Evolutionary conservation across 2,329 filamentous ascomycete species (phyloP), one percentile per base, ranked within the genome.

Genomic region (Cladosporium sp.): DNA sequence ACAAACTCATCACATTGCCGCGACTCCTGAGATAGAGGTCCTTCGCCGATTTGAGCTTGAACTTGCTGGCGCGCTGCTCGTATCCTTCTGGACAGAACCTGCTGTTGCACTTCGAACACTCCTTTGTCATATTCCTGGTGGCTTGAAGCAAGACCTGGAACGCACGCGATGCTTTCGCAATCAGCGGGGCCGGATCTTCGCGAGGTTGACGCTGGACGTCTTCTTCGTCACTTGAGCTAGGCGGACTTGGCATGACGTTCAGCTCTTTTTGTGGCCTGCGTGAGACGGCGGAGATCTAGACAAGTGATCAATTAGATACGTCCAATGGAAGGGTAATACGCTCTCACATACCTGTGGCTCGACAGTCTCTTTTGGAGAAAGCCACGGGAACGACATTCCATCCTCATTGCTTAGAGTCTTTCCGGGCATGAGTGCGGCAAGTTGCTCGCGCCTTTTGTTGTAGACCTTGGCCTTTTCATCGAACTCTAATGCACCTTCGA

Each of bases 381-480:
- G 67, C 7, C 34, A 55, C 10, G 71, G 72, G 38, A 67, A 73
- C 28, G 55, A 18, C 28, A 26, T 62, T 3, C 64, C 68, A 54
- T 74, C 72, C 18, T 69, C 68, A 11, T 67, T 66, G 59, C 70
- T 71, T 21, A 74, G 64, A 15, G 58, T n/a, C 12, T 69, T 67
- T 30, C 55, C 65, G 15, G 63, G 59, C 71, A 72, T 73, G 28
- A 68, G 49, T 2, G 38, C 24, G 12, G 49, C 51, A 21, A 74
- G 68, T 15, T 49, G 67, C 18, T 51, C 28, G 12, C 71, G 70
- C 38, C 63, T 65, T 14, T 59, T 59, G 38, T 68, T 58, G 66
- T 74, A 74, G 2, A 4, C 18, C 12, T 32, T 30, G 11, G 71
- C 71, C 1, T 63, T 55, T 1, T 52, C 38, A 11, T 54, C 52